Conservation (phyloP, 768 basidiomycete genomes). For the Termitomyces sp. region DNA sequence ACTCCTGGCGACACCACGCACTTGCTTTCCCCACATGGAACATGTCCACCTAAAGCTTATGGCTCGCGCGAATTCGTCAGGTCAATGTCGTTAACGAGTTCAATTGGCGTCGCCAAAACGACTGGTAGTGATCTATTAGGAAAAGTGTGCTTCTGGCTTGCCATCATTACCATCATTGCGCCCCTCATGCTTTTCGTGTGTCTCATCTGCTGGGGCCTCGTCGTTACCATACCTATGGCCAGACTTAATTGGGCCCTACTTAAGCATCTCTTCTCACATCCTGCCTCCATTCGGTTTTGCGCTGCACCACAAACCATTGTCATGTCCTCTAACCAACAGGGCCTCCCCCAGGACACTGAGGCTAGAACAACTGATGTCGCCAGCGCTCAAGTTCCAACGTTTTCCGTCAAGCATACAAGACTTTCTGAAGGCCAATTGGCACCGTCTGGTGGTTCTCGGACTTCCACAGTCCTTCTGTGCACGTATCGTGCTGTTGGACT, state of each 20-base stretch:
- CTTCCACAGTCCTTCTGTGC: slow-evolving; percentile 88
- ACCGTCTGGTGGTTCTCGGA: slow-evolving; percentile 75
- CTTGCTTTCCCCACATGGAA: slow-evolving; percentile 29
- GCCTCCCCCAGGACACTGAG: slow-evolving; percentile 22
- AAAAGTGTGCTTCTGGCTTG: slow-evolving; percentile 76
- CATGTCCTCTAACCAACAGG: slow-evolving; percentile 28
- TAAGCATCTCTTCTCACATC: slow-evolving; percentile 71
- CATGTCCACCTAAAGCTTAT: slow-evolving; percentile 58
- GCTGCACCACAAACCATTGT: slow-evolving; percentile 75
- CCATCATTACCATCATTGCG: slow-evolving; percentile 72
- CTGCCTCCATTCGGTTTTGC: slow-evolving; percentile 88
- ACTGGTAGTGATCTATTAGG: slow-evolving; percentile 55
- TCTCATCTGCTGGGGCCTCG: slow-evolving; percentile 89
- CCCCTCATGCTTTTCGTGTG: slow-evolving; percentile 88
- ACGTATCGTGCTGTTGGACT: slow-evolving; percentile 87
- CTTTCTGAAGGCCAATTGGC: slow-evolving; percentile 86
- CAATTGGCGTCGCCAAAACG: slow-evolving; percentile 26
- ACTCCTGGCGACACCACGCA: slow-evolving; percentile 43
- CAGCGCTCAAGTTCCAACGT: slow-evolving; percentile 31
- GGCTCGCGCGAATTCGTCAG: slow-evolving; percentile 47
- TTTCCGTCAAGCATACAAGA: slow-evolving; percentile 67
- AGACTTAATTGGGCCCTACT: slow-evolving; percentile 95
- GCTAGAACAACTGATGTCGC: slow-evolving; percentile 19
- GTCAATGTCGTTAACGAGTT: slow-evolving; percentile 25
- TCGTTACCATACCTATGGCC: slow-evolving; percentile 97